phyloP scores from a whole-genome alignment of 306 rosid species.

The Vigna unguiculata region DNA sequence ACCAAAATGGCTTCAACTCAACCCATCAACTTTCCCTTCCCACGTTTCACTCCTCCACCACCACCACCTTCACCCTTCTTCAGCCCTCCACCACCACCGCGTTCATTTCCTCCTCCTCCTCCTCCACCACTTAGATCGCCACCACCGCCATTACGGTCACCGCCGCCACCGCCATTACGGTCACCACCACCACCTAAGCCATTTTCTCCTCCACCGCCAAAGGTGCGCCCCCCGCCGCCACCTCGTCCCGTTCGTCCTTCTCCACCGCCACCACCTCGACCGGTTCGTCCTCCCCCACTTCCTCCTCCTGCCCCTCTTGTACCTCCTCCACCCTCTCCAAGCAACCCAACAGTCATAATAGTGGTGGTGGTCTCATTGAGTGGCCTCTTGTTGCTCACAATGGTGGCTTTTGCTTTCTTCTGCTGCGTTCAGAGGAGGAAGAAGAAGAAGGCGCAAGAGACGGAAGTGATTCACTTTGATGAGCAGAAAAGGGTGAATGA shows the following conservation, averaged over 20 bases:
- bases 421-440: conserved; percentile 61
- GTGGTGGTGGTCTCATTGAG: conserved; percentile 65
- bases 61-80: conserved; percentile 48
- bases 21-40: conserved; percentile 47
- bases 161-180: conserved; percentile 40
- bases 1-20: conserved; percentile 54
- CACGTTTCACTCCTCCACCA: conserved; percentile 53
- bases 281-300: conserved; percentile 47
- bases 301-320: conserved; percentile 52
- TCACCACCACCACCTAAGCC: conserved; percentile 40
- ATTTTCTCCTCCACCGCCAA: conserved; percentile 37
- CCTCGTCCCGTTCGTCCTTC: conserved; percentile 47
- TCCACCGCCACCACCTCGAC: conserved; percentile 56
- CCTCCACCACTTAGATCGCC: conserved; percentile 30
- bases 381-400: conserved; percentile 58
- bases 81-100: conserved; percentile 42
- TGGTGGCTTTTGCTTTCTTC: conserved; percentile 66
- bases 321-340: conserved; percentile 63
- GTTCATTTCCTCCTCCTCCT: conserved; percentile 37
- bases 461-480: conserved; percentile 60
- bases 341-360: conserved; percentile 62
- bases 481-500: conserved; percentile 66
- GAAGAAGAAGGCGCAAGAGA: conserved; percentile 58
- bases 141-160: conserved; percentile 33
- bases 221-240: conserved; percentile 8